Evolutionary conservation across 1,284 basidiomycete species (phyloP), one percentile per base, ranked within the genome.

Genomic region (Coniophora puteana): DNA sequence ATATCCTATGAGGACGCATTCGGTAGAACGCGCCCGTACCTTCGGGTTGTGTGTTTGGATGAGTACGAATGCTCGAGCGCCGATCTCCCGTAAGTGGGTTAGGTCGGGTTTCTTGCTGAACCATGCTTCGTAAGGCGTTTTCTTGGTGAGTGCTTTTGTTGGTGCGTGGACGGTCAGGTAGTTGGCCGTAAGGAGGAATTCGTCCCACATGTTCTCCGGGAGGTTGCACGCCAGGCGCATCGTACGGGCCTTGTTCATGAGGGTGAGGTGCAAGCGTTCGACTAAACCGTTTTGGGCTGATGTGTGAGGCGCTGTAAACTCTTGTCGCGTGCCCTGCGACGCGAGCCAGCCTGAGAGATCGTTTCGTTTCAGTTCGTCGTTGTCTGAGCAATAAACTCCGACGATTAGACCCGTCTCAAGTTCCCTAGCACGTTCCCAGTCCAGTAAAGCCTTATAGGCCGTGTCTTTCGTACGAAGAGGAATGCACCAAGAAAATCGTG

Each of bases 1-100:
- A 28, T 58, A 62, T 2, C 58, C 58, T 12, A 62, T 36, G 33
- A 58, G 54, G 8, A 22, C 33, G 14, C 17, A 22, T 13, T 35
- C 21, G 21, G 14, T 8, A 8, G 17, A 18, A 22, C 17, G 16
- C 6, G 14, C 21, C 1, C 17, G 14, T 4, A 35, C 14, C 7
- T 35, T 22, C 8, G 21, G 33, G 7, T 22, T 17, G 4, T 18
- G 33, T 8, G 8, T 22, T 12, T 35, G 17, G 13, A 22, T 20
- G 17, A 35, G 33, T 1, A 22, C 33, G 4, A 17, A 22, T 6
- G 17, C 16, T 18, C 7, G 17, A 35, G 16, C 14, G 8, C 33
- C 17, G 13, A 60, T 61, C 14, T 22, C 17, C 3, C 8, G 17
- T 2, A 17, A 13, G 4, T 22, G 21, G 1, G 33, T 14, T 10